A percentile compares a stretch with the other conserved stretches of the same genome.
phyloP scores from a whole-genome alignment of 441 rosid species.

The Adansonia grandidieri region DNA sequence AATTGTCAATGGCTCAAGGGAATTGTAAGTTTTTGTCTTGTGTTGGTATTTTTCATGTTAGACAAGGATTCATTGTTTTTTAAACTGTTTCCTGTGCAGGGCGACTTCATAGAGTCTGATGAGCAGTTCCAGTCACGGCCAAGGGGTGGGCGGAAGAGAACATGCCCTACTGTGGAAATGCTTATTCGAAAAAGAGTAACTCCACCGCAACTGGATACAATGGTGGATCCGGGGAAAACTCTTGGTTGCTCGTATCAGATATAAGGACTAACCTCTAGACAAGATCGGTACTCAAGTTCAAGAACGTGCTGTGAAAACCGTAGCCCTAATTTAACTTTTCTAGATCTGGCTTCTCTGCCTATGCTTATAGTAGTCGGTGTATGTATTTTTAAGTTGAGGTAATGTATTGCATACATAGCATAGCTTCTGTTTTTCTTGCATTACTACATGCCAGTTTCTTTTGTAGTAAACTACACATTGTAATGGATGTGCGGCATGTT shows the following conservation, averaged over 20 bases:
- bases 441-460: background rate
- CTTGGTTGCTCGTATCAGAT: background rate
- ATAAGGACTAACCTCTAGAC: background rate
- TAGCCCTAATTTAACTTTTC: background rate
- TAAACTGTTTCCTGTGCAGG: slow-evolving; percentile 43
- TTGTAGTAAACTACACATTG: background rate
- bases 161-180: slow-evolving; percentile 61
- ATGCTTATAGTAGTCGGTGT: background rate
- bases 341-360: background rate
- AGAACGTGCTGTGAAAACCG: background rate
- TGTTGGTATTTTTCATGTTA: background rate
- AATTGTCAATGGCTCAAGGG: background rate
- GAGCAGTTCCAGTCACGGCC: slow-evolving; percentile 66
- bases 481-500: background rate
- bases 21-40: background rate
- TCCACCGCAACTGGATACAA: slow-evolving; percentile 30
- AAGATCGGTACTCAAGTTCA: background rate
- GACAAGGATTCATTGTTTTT: background rate
- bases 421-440: background rate
- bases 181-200: slow-evolving; percentile 68
- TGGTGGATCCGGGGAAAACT: background rate
- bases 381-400: background rate
- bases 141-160: slow-evolving; percentile 84
- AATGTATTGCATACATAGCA: background rate
- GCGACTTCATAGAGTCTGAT: slow-evolving; percentile 73